These are phyloP conservation scores for Byssothecium circinans DNA, from an alignment of 2,329 filamentous ascomycete genomes.

Conservation along the genomic window DNA sequence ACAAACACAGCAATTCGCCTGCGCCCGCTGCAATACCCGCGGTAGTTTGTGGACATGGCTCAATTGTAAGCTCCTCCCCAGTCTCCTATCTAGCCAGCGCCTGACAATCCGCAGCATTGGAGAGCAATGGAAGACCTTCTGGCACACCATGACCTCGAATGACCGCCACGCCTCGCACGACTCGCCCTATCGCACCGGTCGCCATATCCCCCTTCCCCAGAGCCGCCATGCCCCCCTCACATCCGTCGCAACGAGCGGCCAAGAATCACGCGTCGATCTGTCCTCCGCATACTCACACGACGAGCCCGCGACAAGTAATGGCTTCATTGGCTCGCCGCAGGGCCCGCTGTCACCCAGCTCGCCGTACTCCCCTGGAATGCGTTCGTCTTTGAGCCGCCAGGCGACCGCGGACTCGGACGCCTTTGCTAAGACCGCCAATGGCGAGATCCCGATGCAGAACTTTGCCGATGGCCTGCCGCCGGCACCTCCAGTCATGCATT, in stretches of 20 bases:
- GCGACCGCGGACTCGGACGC: conserved; percentile 55
- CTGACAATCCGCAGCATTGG: conserved; percentile 39
- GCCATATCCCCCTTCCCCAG: conserved; percentile 85
- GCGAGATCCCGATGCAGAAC: conserved; percentile 94
- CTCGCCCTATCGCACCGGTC: conserved; percentile 87
- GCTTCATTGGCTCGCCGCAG: conserved; percentile 62
- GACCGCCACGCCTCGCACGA: conserved; percentile 88
- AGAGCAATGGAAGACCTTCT: conserved; percentile 79
- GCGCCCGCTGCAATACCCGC: conserved; percentile 6
- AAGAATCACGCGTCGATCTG: conserved; percentile 85
- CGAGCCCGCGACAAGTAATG: conserved; percentile 56
- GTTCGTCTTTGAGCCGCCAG: conserved; percentile 72
- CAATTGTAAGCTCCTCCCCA: conserved; percentile 32
- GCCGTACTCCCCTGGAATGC: conserved; percentile 87
- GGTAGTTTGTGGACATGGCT: conserved; percentile 29
- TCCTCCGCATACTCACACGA: conserved; percentile 79
- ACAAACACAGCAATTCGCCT: not conserved
- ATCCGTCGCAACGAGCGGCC: conserved; percentile 80
- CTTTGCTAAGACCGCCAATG: conserved; percentile 67
- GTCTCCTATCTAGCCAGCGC: not conserved
- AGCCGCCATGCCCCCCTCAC: conserved; percentile 80
- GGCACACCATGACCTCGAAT: conserved; percentile 79
- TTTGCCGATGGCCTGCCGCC: conserved; percentile 92
- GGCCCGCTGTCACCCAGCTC: conserved; percentile 62
- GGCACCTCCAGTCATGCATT: conserved; percentile 82